phyloP scores from a whole-genome alignment of 2,329 filamentous ascomycete genomes.

The Arthroderma uncinatum region DNA sequence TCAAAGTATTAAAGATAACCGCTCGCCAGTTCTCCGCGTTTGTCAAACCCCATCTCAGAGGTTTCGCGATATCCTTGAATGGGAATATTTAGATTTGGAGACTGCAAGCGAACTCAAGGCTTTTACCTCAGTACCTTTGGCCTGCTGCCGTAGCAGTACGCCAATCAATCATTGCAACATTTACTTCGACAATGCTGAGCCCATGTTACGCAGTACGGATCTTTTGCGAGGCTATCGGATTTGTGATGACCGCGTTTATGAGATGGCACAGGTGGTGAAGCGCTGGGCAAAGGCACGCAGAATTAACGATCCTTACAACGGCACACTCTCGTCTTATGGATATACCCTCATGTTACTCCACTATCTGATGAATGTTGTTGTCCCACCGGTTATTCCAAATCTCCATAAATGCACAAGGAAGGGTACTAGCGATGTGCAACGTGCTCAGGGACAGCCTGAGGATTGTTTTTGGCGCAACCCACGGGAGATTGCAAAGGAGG shows the following conservation, averaged over 20 bases:
- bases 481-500: conserved; percentile 52
- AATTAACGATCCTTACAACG: conserved; percentile 78
- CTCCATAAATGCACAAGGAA: conserved; percentile 41
- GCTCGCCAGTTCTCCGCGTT: conserved; percentile 79
- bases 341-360: conserved; percentile 89
- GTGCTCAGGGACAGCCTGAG: conserved; percentile 54
- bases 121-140: not conserved
- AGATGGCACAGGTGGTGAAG: conserved; percentile 77
- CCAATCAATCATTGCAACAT: conserved; percentile 47
- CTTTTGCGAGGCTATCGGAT: conserved; percentile 74
- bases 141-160: not conserved
- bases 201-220: conserved; percentile 72
- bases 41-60: conserved; percentile 58
- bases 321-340: conserved; percentile 79
- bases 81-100: conserved; percentile 13
- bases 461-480: conserved; percentile 73
- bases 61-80: conserved; percentile 37
- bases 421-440: conserved; percentile 24
- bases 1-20: conserved; percentile 47
- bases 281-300: conserved; percentile 77
- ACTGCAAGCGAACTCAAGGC: not conserved
- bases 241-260: conserved; percentile 64
- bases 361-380: conserved; percentile 71
- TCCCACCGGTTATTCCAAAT: conserved; percentile 75
- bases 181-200: conserved; percentile 68